Evolutionary conservation across 2,329 filamentous ascomycete genomes (phyloP).

Genomic region (Graphiopsis chlorocephala): DNA sequence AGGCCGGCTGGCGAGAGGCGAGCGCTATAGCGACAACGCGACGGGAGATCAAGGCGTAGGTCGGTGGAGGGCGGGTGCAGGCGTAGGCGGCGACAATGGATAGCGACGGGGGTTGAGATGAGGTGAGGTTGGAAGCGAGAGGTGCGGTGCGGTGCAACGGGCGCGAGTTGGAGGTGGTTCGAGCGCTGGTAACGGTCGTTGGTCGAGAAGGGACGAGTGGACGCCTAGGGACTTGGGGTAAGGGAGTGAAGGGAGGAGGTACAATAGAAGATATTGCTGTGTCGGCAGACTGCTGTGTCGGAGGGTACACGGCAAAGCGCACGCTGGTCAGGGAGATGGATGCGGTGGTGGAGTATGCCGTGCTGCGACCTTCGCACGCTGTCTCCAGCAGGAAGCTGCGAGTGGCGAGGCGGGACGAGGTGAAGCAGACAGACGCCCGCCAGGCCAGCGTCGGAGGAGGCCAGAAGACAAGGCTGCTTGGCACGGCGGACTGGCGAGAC

Average conservation of each 20-base stretch:
- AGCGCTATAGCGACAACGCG: constrained; percentile 3
- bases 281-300: neutral
- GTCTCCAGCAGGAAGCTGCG: neutral
- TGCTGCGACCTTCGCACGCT: neutral
- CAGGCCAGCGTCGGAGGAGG: neutral
- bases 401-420: neutral
- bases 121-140: neutral
- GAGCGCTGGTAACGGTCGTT: neutral
- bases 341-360: too few relatives aligned
- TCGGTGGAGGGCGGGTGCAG: neutral
- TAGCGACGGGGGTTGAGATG: neutral
- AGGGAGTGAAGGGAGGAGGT: neutral
- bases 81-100: neutral
- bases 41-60: neutral
- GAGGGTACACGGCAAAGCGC: neutral
- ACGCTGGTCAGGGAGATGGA: neutral
- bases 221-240: neutral
- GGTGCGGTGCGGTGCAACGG: neutral
- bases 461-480: neutral
- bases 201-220: too few relatives aligned
- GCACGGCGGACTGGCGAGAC: neutral
- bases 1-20: constrained; percentile 25
- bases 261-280: neutral
- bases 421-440: neutral
- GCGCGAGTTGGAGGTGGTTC: neutral